Conservation (phyloP, 371 early-diverging fungal species). For the Mortierella sp. region DNA sequence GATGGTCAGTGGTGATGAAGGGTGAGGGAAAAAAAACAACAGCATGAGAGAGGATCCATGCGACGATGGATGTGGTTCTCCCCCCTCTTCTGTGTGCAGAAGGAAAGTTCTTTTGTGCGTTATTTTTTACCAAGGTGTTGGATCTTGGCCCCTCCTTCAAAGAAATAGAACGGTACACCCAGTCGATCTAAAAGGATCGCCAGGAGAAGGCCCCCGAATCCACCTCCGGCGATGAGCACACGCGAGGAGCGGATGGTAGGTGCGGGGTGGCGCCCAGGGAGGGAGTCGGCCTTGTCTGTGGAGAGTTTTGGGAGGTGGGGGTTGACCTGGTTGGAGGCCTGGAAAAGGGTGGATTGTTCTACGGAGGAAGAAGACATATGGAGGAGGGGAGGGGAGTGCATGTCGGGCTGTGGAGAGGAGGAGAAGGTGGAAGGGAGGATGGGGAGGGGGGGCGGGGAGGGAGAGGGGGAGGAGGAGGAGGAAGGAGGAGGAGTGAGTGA, state of each 20-base stretch:
- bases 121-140: constrained; percentile 17
- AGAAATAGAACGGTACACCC: constrained; percentile 13
- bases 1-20: neutral
- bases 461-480: neutral
- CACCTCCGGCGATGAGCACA: constrained; percentile 19
- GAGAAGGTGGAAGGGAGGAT: too few relatives aligned
- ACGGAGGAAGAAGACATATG: too few relatives aligned
- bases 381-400: too few relatives aligned
- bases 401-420: neutral
- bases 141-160: constrained; percentile 7
- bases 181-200: constrained; percentile 16
- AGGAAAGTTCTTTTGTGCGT: too few relatives aligned
- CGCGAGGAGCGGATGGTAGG: constrained; percentile 3
- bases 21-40: neutral
- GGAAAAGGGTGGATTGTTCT: too few relatives aligned
- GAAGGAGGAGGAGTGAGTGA: too few relatives aligned
- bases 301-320: neutral
- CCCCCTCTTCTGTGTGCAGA: too few relatives aligned
- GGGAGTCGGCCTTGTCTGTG: neutral
- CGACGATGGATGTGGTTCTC: neutral
- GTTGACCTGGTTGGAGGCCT: too few relatives aligned
- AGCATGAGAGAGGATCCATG: neutral
- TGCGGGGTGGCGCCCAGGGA: neutral
- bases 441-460: neutral
- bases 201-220: constrained; percentile 10